Conservation (phyloP, 768 basidiomycete genomes). For the Grammothele lineata region DNA sequence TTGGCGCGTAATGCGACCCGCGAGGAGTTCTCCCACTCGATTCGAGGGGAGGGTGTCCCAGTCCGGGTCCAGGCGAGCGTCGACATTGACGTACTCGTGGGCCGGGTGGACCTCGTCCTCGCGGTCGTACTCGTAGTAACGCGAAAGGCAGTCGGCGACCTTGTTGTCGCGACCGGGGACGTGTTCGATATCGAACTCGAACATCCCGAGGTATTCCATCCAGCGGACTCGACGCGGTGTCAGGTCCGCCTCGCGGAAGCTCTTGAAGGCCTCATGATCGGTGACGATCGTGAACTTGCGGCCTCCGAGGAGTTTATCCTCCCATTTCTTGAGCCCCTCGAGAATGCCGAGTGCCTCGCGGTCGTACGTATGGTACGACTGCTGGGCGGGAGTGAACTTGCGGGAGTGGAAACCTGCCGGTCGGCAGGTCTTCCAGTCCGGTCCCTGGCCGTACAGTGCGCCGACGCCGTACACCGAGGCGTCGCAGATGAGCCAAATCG, state of each 20-base stretch:
- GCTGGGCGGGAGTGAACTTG: conserved; percentile 27
- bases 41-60: background rate
- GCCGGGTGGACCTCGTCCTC: background rate
- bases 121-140: conserved; percentile 28
- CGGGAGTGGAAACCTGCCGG: conserved; percentile 27
- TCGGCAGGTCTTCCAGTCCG: conserved; percentile 19
- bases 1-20: background rate
- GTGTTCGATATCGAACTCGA: conserved; percentile 26
- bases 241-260: conserved; percentile 18
- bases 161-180: conserved; percentile 23
- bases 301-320: conserved; percentile 27
- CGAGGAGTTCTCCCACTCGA: background rate
- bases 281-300: conserved; percentile 21
- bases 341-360: conserved; percentile 13
- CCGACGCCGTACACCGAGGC: conserved; percentile 18
- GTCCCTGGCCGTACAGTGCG: conserved; percentile 24
- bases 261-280: conserved; percentile 27
- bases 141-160: conserved; percentile 29
- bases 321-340: conserved; percentile 26
- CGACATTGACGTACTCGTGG: background rate
- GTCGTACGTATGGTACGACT: conserved; percentile 21
- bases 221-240: conserved; percentile 24
- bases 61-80: conserved; percentile 9
- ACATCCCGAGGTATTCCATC: conserved; percentile 27
- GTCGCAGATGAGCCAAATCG: conserved; percentile 23